Base-by-base conservation (phyloP, 2,329 filamentous ascomycete genomes). In the Nigrospora oryzae region DNA sequence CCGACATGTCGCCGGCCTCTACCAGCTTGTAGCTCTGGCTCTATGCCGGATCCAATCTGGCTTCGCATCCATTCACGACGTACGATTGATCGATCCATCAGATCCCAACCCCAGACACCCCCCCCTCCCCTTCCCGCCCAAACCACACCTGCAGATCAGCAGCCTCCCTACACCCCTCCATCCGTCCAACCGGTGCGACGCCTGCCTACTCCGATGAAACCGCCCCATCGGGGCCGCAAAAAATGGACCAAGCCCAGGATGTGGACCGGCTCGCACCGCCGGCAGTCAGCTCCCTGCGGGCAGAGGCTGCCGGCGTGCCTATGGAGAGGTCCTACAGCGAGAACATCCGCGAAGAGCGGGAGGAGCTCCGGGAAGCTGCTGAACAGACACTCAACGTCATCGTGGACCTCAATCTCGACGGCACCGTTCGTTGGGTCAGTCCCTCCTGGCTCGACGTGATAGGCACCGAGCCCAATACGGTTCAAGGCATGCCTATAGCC, bases 301-400 rank as follows among this genome's bases (percentile, higher is more conserved):
- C 66, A 42, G 68, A 73, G 53, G 66, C 69, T 49, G 66, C 67
- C 44, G 66, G 63, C 47, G 55, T 53, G 37, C 59, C 63, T 41
- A 83, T 83, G 79, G 74, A 79, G 61, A 69, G 81, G 46, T 75
- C 88, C 12, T 70, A 93, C 53, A 96, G 86, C 66, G 82, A 89
- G 66, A 84, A 95, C 63, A 96, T 97, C 57, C 84, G 88, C 55
- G 89, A 94, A 60, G 89, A 97, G 69, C 81, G 90, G 50, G 86
- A 95, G 61, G 91, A 97, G 62, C 77, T 98, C 54, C 89, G 90
- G 60, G 88, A 95, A 69, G 93, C 91, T 36, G 93, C 91, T 42
- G 91, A 97, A 67, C 89, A 96, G 69, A 96, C 90, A 17, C 75
- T 95, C 62, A 98, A 97, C 65, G 87, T 95, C 51, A 95, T 98